Percentiles rank a stretch among this genome's conserved stretches.
These are phyloP conservation scores for Xylaria sp. DNA, from an alignment of 2,329 filamentous ascomycete genomes.

Conservation along the genomic window DNA sequence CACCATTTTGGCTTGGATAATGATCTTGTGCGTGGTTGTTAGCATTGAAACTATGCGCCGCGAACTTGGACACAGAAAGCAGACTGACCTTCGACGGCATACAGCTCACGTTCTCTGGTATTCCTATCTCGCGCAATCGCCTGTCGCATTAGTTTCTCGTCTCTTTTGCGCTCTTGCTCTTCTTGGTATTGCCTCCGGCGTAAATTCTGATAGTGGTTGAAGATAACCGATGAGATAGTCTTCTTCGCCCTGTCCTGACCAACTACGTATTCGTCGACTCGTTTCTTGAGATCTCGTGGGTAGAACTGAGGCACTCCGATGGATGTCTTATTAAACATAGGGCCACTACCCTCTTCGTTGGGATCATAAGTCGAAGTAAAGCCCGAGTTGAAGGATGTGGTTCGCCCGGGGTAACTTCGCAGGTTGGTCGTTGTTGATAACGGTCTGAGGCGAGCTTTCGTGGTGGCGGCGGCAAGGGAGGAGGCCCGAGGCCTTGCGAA, in stretches of 20 bases:
- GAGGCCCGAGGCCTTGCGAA: constrained; percentile 31
- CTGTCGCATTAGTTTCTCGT: constrained; percentile 73
- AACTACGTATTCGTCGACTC: constrained; percentile 94
- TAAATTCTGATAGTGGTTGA: constrained; percentile 94
- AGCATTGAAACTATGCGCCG: constrained; percentile 40
- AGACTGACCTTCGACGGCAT: constrained; percentile 78
- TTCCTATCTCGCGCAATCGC: constrained; percentile 72
- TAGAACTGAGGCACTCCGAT: constrained; percentile 69
- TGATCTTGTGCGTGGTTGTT: constrained; percentile 56
- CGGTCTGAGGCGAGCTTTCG: constrained; percentile 28
- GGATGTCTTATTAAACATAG: constrained; percentile 61
- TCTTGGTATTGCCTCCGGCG: constrained; percentile 81
- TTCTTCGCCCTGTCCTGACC: constrained; percentile 96
- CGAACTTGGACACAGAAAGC: constrained; percentile 18
- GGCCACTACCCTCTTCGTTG: constrained; percentile 58
- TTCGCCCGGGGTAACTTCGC: constrained; percentile 46
- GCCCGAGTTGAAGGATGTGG: constrained; percentile 59
- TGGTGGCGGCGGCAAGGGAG: constrained; percentile 21
- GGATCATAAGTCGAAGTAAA: constrained; percentile 67
- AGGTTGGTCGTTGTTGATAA: constrained; percentile 41
- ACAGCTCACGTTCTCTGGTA: constrained; percentile 61
- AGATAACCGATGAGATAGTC: constrained; percentile 88
- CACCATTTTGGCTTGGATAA: constrained; percentile 58
- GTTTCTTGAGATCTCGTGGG: constrained; percentile 77
- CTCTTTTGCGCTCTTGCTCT: constrained; percentile 60